Base-by-base conservation (phyloP, 805 yeast genomes). In the Monosporozyma aerobia region DNA sequence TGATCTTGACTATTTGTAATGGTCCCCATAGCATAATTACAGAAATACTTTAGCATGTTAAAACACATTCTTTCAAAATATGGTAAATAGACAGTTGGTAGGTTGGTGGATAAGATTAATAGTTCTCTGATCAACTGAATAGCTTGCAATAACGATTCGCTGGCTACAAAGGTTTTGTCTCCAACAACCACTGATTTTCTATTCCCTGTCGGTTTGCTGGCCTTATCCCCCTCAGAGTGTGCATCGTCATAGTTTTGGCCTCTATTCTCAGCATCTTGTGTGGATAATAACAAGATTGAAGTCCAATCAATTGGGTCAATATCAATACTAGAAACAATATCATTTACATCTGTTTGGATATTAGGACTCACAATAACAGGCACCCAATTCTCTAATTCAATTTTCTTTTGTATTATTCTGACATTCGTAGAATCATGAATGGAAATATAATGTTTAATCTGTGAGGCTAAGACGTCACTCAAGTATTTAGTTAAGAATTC, bases 361-460 rank as follows among this genome's bases (percentile, higher is more conserved):
- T 64, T 63, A 1, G 69, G 63, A 0, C 79, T 63, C 9, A 82
- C 78, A n/a, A 79, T 77, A 19, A 77, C 79, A 51, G 90, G 95
- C 54, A 79, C 80, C 98, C 98, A 92, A 23, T 71, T 71, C 57
- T 90, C 98, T 47, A 72, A 71, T 49, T 86, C 90, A 52, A 87
- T 72, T 16, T 73, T 70, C 3, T 63, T 63, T 5, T 77, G 71
- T 29, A 87, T 67, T 5, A 67, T 64, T 52, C 75, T 76, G 50
- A 80, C 64, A 27, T 77, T 73, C 14, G 72, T 72, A 48, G 75
- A 74, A 57, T 85, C 90, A 59, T 78, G 77, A 33, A 80, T 72
- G 32, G 72, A 72, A 39, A 80, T 69, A 63, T 80, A 90, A 51
- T 77, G 76, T 54, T 76, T 80, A 3, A 85, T 75, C 56, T 87